A percentile compares a stretch with the other conserved stretches of the same genome.
phyloP scores from a whole-genome alignment of 139 green algal species.

The Coccomyxa sp. region DNA sequence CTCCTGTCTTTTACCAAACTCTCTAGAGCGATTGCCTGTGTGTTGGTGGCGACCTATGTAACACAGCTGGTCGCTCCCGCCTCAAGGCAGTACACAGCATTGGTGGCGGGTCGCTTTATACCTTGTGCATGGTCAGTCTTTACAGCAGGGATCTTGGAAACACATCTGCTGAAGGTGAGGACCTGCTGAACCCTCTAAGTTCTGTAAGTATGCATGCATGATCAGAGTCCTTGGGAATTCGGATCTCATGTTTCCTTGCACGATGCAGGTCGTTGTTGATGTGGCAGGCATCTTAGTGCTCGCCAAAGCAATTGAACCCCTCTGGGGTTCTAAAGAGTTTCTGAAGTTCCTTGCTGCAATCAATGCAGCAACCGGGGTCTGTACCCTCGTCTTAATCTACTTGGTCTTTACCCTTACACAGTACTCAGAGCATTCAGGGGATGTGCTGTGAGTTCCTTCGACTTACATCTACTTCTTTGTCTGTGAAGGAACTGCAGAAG shows the following conservation, averaged over 20 bases:
- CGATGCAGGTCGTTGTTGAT: constrained; percentile 55
- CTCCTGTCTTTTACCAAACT: constrained; percentile 14
- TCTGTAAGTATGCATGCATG: not conserved
- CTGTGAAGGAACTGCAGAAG: not conserved
- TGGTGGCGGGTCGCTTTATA: constrained; percentile 30
- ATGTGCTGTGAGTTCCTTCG: constrained; percentile 46
- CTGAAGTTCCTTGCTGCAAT: constrained; percentile 73
- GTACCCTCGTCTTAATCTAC: constrained; percentile 65
- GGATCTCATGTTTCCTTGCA: too few relatives aligned
- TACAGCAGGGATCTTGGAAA: constrained; percentile 32
- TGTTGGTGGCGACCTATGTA: constrained; percentile 10
- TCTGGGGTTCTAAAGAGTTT: constrained; percentile 78
- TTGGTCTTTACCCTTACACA: constrained; percentile 42
- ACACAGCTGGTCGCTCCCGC: constrained; percentile 7
- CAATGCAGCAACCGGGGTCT: constrained; percentile 29
- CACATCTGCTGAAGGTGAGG: constrained; percentile 21
- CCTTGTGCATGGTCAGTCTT: constrained; percentile 32
- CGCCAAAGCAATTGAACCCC: constrained; percentile 71
- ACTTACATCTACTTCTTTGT: not conserved
- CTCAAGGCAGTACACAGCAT: constrained; percentile 12
- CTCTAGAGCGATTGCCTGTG: constrained; percentile 5
- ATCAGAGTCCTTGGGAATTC: not conserved
- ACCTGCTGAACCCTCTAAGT: not conserved
- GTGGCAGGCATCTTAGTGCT: constrained; percentile 62
- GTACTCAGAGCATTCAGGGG: constrained; percentile 26